Conservation (phyloP, 176 grass and related monocot genomes). For the Miscanthus lutarioriparius region DNA sequence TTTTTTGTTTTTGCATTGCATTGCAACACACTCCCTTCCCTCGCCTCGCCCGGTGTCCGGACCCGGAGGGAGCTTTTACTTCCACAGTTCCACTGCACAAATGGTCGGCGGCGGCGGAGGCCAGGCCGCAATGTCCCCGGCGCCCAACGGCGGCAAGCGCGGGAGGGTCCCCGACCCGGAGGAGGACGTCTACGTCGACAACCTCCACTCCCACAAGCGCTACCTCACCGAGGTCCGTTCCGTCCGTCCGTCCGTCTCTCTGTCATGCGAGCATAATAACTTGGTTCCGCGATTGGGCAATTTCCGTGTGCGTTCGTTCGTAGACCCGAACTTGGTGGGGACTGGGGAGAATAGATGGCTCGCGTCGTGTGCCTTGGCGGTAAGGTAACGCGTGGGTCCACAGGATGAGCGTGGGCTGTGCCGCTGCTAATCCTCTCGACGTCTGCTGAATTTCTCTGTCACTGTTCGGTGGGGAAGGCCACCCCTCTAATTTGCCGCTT, state of each 20-base stretch:
- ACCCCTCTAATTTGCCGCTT: neutral
- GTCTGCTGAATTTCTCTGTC: neutral
- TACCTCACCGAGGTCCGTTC: conserved; percentile 70
- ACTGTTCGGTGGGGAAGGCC: neutral
- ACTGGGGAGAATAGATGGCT: too few species aligned
- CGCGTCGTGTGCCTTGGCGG: too few species aligned
- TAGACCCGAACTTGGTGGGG: too few species aligned
- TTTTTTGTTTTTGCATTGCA: too few species aligned
- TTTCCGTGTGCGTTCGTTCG: too few species aligned
- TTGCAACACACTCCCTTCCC: neutral
- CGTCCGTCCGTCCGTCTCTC: neutral
- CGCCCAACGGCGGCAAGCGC: conserved; percentile 49
- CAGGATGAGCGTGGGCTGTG: too few species aligned
- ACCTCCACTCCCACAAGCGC: conserved; percentile 75
- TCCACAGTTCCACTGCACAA: neutral
- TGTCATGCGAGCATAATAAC: neutral
- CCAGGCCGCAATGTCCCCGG: conserved; percentile 31
- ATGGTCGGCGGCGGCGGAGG: conserved; percentile 25
- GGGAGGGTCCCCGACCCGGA: conserved; percentile 54
- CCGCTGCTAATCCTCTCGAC: neutral
- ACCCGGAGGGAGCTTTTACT: too few species aligned
- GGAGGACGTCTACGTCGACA: conserved; percentile 79
- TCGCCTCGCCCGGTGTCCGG: neutral
- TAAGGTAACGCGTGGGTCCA: neutral
- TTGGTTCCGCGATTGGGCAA: neutral